Evolutionary conservation across 73 alveolate genomes (phyloP), one percentile per base, ranked within the genome.

Genomic region (Stentor coeruleus): DNA sequence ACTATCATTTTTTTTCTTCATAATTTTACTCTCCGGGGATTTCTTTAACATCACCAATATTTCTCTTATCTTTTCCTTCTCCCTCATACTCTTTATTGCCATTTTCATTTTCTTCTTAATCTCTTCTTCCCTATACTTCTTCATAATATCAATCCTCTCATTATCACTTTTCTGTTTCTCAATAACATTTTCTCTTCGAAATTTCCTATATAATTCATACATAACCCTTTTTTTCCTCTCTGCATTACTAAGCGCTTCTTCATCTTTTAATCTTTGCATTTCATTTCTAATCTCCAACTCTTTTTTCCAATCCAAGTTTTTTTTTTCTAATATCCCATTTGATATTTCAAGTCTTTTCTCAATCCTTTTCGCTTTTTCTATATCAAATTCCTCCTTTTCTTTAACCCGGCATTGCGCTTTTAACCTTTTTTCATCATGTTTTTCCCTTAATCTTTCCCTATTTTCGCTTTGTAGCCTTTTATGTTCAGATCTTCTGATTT

Each of bases 71-170:
- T 66, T 66, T 66, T 66, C 79, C 33, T 66, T 66, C n/a, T 66
- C 79, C 79, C 11, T 66, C 79, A 66, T 66, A 33, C 49, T 31
- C 39, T 66, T 66, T 40, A 66, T 20, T 14, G 79, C 79, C 15
- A 20, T 20, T 2, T 66, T 40, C 33, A 20, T 26, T 31, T 66
- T 66, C 11, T 66, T 20, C n/a, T 66, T 66, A 33, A 66, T 40
- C 1, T 26, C 33, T 20, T 1, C 37, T 66, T 66, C 79, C 37
- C 33, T 66, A 20, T 66, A 20, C 33, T 66, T 66, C 2, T 2
- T 66, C 37, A 66, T 66, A 14, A 40, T 40, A 20, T 66, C 79
- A 11, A 66, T 31, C 33, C 79, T 20, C 41, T 66, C 49, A 66
- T 33, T 66, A 66, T 66, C 79, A 20, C n/a, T 66, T 14, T 28